Evolutionary conservation across 495 filamentous ascomycete species (phyloP), one percentile per base, ranked within the genome.

Genomic region (Hypoxylon fragiforme): DNA sequence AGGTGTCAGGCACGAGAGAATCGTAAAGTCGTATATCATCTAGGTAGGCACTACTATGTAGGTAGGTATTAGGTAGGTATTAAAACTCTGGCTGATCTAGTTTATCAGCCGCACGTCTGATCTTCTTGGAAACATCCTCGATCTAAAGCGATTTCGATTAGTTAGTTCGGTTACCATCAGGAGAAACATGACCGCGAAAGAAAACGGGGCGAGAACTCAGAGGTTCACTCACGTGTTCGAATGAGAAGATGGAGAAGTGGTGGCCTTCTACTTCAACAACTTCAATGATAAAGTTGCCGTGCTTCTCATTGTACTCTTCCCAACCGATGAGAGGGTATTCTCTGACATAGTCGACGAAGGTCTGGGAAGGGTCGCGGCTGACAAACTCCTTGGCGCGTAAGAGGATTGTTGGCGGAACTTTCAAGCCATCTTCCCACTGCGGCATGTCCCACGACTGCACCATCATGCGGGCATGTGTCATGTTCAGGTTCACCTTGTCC

Each of bases 241-340:
- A 40, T 3, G 50, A 34, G 21, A 77, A 79, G 21, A 79, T 66
- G 37, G 62, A 70, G 46, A 72, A 79, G 43, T 79, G 76, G 37
- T 79, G 69, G 0, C 73, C 71, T 0, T 72, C 66, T 1, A 77
- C 48, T 2, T 74, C 68, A 12, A 72, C 38, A 2, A 77, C 55
- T 5, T 69, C 49, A 19, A 44, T 61, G 22, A 79, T 69, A 37
- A 76, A 57, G 1, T 51, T 50, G 14, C 57, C 55, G 1, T 65
- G 43, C 18, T 60, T 40, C 13, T 57, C 24, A 38, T 31, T 39
- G 30, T 77, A 75, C 3, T 41, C 21, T 2, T 60, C 67, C 76
- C 76, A 79, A 3, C 76, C 76, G 0, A 79, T 56, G 12, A 50
- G n/a, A 1, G 19, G 49, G 24, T 69, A 69, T 0, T 56, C 28